phyloP scores from a whole-genome alignment of 2,329 filamentous ascomycete genomes.

The Epichloe typhina region DNA sequence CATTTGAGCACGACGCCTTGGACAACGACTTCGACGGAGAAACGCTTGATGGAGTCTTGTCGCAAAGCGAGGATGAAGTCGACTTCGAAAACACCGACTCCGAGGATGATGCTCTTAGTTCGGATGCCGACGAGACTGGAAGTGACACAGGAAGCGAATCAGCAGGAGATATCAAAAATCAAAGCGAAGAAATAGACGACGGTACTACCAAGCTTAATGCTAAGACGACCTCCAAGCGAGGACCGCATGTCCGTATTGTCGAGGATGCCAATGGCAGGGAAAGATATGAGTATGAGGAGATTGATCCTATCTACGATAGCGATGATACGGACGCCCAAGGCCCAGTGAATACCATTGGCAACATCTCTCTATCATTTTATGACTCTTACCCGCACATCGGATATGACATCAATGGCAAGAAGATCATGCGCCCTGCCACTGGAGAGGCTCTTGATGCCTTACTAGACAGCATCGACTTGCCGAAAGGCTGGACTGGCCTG shows the following conservation, averaged over 20 bases:
- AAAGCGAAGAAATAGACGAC: not conserved
- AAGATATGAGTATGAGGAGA: constrained; percentile 85
- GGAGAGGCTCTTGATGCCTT: constrained; percentile 88
- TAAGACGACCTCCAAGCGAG: not conserved
- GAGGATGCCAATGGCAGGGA: constrained; percentile 82
- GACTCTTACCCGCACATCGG: constrained; percentile 97
- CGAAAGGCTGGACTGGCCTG: constrained; percentile 92
- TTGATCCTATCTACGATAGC: constrained; percentile 89
- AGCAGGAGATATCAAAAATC: constrained; percentile 22
- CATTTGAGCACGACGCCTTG: constrained; percentile 36
- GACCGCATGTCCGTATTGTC: constrained; percentile 31
- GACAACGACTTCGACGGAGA: constrained; percentile 41
- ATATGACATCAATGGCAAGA: constrained; percentile 98
- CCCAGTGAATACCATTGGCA: constrained; percentile 79
- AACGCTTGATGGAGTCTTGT: constrained; percentile 41
- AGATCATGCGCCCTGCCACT: constrained; percentile 88
- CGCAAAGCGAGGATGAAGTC: constrained; percentile 29
- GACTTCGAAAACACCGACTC: constrained; percentile 15
- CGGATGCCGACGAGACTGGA: not conserved
- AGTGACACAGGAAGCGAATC: constrained; percentile 10
- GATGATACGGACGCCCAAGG: constrained; percentile 80
- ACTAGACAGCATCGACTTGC: constrained; percentile 90
- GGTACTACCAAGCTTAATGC: not conserved
- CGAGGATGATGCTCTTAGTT: not conserved
- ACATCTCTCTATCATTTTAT: constrained; percentile 91